phyloP scores from a whole-genome alignment of 148 eudicot species.

The Diospyros lotus region DNA sequence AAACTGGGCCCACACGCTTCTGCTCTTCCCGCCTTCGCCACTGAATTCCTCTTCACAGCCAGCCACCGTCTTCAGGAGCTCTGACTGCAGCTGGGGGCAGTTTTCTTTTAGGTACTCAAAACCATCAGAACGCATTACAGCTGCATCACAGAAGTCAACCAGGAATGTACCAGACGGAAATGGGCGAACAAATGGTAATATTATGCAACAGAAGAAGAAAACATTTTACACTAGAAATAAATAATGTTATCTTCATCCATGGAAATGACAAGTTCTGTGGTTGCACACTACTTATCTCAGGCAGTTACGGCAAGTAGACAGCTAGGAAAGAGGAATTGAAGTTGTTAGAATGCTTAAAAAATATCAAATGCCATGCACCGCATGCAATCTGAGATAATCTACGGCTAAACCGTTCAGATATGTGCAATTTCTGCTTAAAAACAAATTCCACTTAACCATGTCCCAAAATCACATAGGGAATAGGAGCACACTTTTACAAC shows the following conservation, averaged over 20 bases:
- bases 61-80: constrained; percentile 44
- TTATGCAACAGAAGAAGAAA: background rate
- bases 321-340: background rate
- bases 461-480: background rate
- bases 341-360: background rate
- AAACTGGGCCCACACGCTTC: constrained; percentile 40
- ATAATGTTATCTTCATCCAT: no score
- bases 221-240: background rate
- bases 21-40: constrained; percentile 26
- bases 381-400: background rate
- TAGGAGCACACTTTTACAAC: background rate
- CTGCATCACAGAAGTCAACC: constrained; percentile 14
- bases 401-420: background rate
- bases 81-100: constrained; percentile 38
- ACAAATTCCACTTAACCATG: background rate
- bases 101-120: constrained; percentile 39
- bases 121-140: constrained; percentile 41
- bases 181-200: background rate
- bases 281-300: background rate
- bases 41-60: constrained; percentile 40
- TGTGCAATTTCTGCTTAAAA: no score
- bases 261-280: no score
- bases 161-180: background rate
- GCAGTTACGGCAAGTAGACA: background rate
- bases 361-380: no score